Evolutionary conservation across 352 stramenopile species (phyloP).

Genomic region (Phytophthora sansomeana): DNA sequence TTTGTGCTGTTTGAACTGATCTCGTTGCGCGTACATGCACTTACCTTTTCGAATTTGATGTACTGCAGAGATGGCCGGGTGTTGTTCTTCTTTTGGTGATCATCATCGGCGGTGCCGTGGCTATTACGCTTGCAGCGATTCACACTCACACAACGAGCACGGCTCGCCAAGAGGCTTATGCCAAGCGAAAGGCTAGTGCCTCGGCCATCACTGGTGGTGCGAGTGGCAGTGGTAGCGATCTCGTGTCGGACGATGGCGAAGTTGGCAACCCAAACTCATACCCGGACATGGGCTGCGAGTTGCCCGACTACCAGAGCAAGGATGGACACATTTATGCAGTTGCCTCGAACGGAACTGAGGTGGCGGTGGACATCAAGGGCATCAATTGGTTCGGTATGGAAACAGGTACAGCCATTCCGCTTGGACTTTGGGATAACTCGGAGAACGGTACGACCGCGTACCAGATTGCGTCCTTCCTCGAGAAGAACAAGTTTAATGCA

Average conservation of each 20-base stretch:
- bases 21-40: too few relatives aligned
- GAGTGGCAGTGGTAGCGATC: slow-evolving; percentile 43
- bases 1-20: too few relatives aligned
- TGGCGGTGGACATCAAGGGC: slow-evolving; percentile 72
- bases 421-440: slow-evolving; percentile 79
- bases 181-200: slow-evolving; percentile 31
- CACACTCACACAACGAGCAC: slow-evolving; percentile 24
- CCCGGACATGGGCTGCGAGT: slow-evolving; percentile 62
- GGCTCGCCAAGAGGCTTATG: slow-evolving; percentile 34
- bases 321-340: slow-evolving; percentile 67
- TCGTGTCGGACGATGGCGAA: slow-evolving; percentile 69
- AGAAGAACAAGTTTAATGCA: slow-evolving; percentile 81
- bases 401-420: slow-evolving; percentile 64
- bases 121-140: slow-evolving; percentile 40
- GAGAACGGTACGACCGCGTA: slow-evolving; percentile 81
- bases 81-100: slow-evolving; percentile 48
- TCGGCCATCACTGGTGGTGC: slow-evolving; percentile 25
- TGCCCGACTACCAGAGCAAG: slow-evolving; percentile 79
- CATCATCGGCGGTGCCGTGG: slow-evolving; percentile 35
- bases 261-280: slow-evolving; percentile 83
- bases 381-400: slow-evolving; percentile 87
- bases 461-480: slow-evolving; percentile 71
- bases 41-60: too few relatives aligned
- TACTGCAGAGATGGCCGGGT: slow-evolving; percentile 49
- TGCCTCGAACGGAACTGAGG: slow-evolving; percentile 59